Conservation (phyloP, 495 filamentous ascomycete species). For the Penicillium daleae region DNA sequence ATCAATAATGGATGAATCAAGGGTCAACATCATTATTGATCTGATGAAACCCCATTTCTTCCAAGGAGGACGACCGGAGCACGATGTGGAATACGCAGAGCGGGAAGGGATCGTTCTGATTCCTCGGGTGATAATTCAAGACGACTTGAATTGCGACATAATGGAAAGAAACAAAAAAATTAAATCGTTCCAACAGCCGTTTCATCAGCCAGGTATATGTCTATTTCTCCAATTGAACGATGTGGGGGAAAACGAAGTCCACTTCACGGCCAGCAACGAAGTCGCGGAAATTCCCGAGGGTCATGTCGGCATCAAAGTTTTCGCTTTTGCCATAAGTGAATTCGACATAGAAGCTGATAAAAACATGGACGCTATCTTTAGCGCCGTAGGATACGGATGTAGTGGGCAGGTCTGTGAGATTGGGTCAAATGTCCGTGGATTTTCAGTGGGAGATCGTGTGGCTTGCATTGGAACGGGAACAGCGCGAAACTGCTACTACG, state of each 20-base stretch:
- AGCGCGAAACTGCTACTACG: slow-evolving; percentile 24
- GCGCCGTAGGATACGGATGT: slow-evolving; percentile 44
- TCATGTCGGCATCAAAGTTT: slow-evolving; percentile 35
- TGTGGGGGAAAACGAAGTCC: not conserved
- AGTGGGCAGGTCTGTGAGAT: slow-evolving; percentile 46
- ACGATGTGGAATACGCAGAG: slow-evolving; percentile 32
- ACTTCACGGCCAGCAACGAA: slow-evolving; percentile 11
- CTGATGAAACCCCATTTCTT: slow-evolving; percentile 25
- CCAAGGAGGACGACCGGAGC: not conserved
- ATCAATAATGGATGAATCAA: not conserved
- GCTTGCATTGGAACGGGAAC: slow-evolving; percentile 33
- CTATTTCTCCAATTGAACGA: slow-evolving; percentile 12
- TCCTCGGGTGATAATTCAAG: slow-evolving; percentile 29
- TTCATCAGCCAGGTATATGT: slow-evolving; percentile 15
- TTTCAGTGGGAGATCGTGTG: slow-evolving; percentile 53
- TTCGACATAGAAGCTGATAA: slow-evolving; percentile 26
- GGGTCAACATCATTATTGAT: slow-evolving; percentile 15
- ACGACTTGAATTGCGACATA: slow-evolving; percentile 15
- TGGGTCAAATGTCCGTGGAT: slow-evolving; percentile 26
- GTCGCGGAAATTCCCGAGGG: slow-evolving; percentile 16
- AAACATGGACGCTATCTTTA: no score
- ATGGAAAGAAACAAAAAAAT: not conserved
- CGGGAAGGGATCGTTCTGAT: slow-evolving; percentile 24
- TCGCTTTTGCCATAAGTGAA: slow-evolving; percentile 43
- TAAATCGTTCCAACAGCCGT: slow-evolving; percentile 12